Evolutionary conservation across 805 yeast species (phyloP), one percentile per base, ranked within the genome.

Genomic region (Candida ipomoeae): DNA sequence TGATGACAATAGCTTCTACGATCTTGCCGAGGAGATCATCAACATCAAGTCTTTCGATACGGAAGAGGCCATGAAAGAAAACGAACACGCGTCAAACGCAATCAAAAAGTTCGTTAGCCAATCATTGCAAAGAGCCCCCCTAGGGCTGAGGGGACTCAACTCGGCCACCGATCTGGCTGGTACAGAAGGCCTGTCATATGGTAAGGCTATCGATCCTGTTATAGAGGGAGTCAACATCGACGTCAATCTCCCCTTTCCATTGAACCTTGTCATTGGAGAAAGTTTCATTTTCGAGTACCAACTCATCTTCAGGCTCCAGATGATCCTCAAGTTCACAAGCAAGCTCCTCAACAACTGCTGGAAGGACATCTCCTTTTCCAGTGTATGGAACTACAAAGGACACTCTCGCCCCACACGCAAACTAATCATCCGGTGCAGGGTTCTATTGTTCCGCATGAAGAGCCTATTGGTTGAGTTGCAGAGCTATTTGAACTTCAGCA

Each of bases 221-320:
- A 71, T 85, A 1, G 72, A 82, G 43, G 77, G 78, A 46, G 63
- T 85, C 10, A 80, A 79, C 51, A 66, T 85, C 41, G 82, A 83
- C 39, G 52, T 84, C 6, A 66, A 75, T n/a, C 65, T 91, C 20
- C 97, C 97, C 3, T 94, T 89, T 62, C 99, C 99, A 0, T 67
- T 89, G 44, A 89, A 89, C 60, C 72, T 92, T 23, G 74, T 94
- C 0, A 69, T 89, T 0, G 82, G 87, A 15, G 79, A 83, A 48
- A 85, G 89, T 14, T 81, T 84, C 23, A 71, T 89, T 15, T 77
- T 83, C 44, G 89, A 94, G 55, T 89, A 85, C 62, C 96, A 92
- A 63, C 71, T 89, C 34, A 69, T 90, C 43, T 89, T 87, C 58
- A 79, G 97, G 55, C 83, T 87, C 55, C 70, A 87, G 36, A 65